Conservation (phyloP, 2,329 filamentous ascomycete species). For the Pleurostoma richardsiae region DNA sequence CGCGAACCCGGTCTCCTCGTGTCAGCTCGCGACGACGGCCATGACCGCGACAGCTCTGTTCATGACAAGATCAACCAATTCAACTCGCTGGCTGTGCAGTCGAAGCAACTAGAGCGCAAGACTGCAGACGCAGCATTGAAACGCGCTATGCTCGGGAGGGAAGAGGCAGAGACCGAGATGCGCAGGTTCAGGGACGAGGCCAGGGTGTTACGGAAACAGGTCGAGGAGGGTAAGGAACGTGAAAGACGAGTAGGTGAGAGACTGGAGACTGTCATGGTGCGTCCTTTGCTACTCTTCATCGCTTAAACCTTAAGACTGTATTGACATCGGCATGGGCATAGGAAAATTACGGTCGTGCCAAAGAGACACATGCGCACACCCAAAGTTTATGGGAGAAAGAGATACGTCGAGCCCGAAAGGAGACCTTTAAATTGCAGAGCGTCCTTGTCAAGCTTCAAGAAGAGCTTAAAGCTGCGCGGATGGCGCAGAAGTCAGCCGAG, state of each 20-base stretch:
- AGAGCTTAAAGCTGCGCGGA: slow-evolving; percentile 60
- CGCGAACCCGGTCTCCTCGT: slow-evolving; percentile 30
- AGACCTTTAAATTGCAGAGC: slow-evolving; percentile 71
- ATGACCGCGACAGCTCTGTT: slow-evolving; percentile 55
- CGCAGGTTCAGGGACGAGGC: slow-evolving; percentile 58
- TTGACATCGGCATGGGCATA: slow-evolving; percentile 21
- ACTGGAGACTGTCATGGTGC: slow-evolving; percentile 64
- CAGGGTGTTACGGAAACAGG: slow-evolving; percentile 46
- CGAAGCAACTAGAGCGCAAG: slow-evolving; percentile 58
- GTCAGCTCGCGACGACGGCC: slow-evolving; percentile 21
- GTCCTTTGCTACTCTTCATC: slow-evolving; percentile 16
- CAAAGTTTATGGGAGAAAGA: slow-evolving; percentile 70
- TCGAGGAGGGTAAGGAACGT: slow-evolving; percentile 61
- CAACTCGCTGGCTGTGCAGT: slow-evolving; percentile 59
- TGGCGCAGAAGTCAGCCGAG: slow-evolving; percentile 48
- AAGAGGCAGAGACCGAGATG: slow-evolving; percentile 68
- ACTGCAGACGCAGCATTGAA: slow-evolving; percentile 61
- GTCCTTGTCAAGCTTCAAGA: slow-evolving; percentile 66
- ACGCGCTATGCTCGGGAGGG: slow-evolving; percentile 61
- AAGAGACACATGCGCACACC: slow-evolving; percentile 64
- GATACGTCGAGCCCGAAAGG: slow-evolving; percentile 63
- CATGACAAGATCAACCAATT: slow-evolving; percentile 68
- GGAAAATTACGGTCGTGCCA: slow-evolving; percentile 66
- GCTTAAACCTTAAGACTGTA: not conserved
- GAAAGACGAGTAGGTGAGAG: slow-evolving; percentile 63